phyloP scores from a whole-genome alignment of 1,284 basidiomycete species.

The Phylloporus sp. region DNA sequence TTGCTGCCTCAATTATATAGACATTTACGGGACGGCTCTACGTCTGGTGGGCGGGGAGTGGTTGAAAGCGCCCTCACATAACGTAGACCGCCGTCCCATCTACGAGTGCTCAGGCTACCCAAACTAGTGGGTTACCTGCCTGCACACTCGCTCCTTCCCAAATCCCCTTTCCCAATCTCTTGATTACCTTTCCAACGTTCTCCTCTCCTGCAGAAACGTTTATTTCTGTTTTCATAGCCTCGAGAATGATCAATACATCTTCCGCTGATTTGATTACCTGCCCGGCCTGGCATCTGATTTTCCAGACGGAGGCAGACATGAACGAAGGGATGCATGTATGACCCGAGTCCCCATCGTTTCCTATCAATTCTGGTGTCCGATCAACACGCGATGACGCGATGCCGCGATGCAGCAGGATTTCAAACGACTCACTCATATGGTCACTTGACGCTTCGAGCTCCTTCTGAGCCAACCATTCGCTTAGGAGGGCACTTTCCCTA shows the following conservation, averaged over 20 bases:
- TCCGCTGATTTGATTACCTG: slow-evolving; percentile 50
- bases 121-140: slow-evolving; percentile 50
- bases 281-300: slow-evolving; percentile 50
- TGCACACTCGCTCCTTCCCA: slow-evolving; percentile 47
- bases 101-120: slow-evolving; percentile 19
- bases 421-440: slow-evolving; percentile 10
- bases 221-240: slow-evolving; percentile 79
- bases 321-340: slow-evolving; percentile 39
- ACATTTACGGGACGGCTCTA: neutral
- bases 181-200: slow-evolving; percentile 49
- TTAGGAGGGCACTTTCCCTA: slow-evolving; percentile 29
- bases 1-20: slow-evolving; percentile 4
- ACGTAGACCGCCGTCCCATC: neutral
- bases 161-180: slow-evolving; percentile 45
- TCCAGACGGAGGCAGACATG: slow-evolving; percentile 62
- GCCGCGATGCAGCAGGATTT: too few species aligned
- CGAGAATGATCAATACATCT: slow-evolving; percentile 60
- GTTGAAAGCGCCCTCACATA: neutral
- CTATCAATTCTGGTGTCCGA: slow-evolving; percentile 6
- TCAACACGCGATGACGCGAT: neutral
- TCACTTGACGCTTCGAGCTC: slow-evolving; percentile 11
- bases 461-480: slow-evolving; percentile 30
- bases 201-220: slow-evolving; percentile 49
- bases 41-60: neutral
- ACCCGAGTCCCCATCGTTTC: slow-evolving; percentile 29